Base-by-base conservation (phyloP, 108 stramenopile genomes). In the Discostella stelligeroides region DNA sequence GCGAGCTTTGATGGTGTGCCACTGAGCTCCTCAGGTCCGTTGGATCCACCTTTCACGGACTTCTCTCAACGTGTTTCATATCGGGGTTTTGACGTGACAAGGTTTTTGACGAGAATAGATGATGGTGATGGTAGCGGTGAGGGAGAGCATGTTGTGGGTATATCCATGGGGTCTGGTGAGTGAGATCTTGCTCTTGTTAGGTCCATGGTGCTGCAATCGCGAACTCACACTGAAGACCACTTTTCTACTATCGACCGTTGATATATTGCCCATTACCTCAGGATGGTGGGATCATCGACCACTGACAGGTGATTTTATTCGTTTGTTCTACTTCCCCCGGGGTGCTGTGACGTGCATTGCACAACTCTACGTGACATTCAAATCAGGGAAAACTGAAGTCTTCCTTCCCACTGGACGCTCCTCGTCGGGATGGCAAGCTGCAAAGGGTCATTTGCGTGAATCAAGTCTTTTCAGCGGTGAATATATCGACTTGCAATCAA, bases 261-360 rank as follows among this genome's bases (percentile, higher is more conserved):
- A n/a, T n/a, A n/a, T n/a, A n/a, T n/a, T n/a, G n/a, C n/a, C n/a
- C n/a, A n/a, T n/a, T n/a, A n/a, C n/a, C 40, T 57, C 20, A 56
- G 82, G 82, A 53, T 82, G 82, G 82, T 82, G 82, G 82, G 78
- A 82, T 68, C 82, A 71, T 73, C 70, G 75, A 34, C 79, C 82
- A 21, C 66, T 81, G 30, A 63, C 37, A 39, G 70, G 72, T 3
- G 45, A 45, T 34, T 80, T 80, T 30, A 80, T 80, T 6, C 29
- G 64, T 51, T 54, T 83, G 57, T 74, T 42, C 17, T 71, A 45
- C 39, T 60, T 80, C 45, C 78, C 82, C 21, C 58, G 47, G 15
- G 79, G 79, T 2, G 72, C 79, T 21, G 59, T 75, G 5, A 80
- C 79, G 8, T 53, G 59, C n/a, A 75, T 70, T 39, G 82, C 82